phyloP scores from a whole-genome alignment of 768 basidiomycete genomes.

The Calocybe indica region DNA sequence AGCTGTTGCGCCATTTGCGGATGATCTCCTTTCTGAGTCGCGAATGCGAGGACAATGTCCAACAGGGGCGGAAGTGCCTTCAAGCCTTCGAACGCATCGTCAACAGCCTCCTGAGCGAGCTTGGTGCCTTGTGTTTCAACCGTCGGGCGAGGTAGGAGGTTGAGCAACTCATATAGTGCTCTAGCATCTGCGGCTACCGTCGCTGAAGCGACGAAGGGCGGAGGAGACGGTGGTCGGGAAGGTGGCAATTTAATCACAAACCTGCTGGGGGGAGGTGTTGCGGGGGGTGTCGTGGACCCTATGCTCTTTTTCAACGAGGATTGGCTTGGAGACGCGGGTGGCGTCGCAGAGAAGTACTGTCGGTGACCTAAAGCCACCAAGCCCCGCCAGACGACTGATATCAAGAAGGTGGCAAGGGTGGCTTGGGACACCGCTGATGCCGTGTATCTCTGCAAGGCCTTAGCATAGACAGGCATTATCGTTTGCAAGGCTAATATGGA shows the following conservation, averaged over 20 bases:
- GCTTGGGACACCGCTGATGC: conserved; percentile 49
- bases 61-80: conserved; percentile 51
- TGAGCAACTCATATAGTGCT: conserved; percentile 56
- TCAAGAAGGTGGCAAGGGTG: conserved; percentile 62
- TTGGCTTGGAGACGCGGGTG: conserved; percentile 33
- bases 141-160: conserved; percentile 53
- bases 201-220: conserved; percentile 25
- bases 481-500: conserved; percentile 54
- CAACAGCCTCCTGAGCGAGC: conserved; percentile 75
- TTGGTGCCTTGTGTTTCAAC: conserved; percentile 39
- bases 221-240: conserved; percentile 65
- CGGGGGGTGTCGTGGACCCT: conserved; percentile 42
- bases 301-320: conserved; percentile 35
- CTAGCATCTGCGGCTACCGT: conserved; percentile 53
- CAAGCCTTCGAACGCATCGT: conserved; percentile 69
- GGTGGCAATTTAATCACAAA: conserved; percentile 65
- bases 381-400: conserved; percentile 69
- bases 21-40: conserved; percentile 15
- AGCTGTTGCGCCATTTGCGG: conserved; percentile 36
- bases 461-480: conserved; percentile 57
- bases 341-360: conserved; percentile 29
- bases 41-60: conserved; percentile 32
- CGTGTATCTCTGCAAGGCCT: conserved; percentile 52
- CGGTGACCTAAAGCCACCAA: conserved; percentile 69
- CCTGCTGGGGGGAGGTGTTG: conserved; percentile 49